These are phyloP conservation scores for Chrysosporium queenslandicum DNA, from an alignment of 2,329 filamentous ascomycete genomes.

Conservation along the genomic window DNA sequence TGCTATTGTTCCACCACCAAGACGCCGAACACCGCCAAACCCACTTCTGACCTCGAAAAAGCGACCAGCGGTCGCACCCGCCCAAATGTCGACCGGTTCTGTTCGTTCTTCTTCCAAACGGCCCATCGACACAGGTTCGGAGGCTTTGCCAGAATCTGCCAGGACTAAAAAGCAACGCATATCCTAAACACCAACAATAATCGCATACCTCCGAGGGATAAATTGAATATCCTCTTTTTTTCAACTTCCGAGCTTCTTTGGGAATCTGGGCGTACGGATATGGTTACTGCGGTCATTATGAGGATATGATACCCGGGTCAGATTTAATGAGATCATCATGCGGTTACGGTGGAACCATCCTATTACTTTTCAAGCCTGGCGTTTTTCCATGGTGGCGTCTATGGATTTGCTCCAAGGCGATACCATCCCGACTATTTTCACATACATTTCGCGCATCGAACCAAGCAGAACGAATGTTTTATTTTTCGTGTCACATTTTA, in stretches of 20 bases:
- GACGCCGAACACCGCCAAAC: constrained; percentile 6
- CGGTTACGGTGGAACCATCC: background rate
- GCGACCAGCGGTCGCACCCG: background rate
- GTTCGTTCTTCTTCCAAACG: background rate
- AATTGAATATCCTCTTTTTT: background rate
- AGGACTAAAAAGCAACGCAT: background rate
- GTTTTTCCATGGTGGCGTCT: background rate
- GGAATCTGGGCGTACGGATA: background rate
- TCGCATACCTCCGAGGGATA: background rate
- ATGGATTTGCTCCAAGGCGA: background rate
- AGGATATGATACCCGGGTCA: background rate
- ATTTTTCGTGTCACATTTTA: no score
- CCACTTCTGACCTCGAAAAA: constrained; percentile 9
- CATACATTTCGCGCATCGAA: no score
- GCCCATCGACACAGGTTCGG: background rate
- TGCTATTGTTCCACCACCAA: background rate
- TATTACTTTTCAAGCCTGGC: background rate
- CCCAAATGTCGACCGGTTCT: background rate
- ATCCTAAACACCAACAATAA: background rate
- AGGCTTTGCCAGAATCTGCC: no score
- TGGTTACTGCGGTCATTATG: background rate
- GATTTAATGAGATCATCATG: background rate
- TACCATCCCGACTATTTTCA: background rate
- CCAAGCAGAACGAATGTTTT: background rate
- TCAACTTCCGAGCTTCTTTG: background rate